Evolutionary conservation across 257 asterid genomes (phyloP).

Genomic region (Lantana camara): DNA sequence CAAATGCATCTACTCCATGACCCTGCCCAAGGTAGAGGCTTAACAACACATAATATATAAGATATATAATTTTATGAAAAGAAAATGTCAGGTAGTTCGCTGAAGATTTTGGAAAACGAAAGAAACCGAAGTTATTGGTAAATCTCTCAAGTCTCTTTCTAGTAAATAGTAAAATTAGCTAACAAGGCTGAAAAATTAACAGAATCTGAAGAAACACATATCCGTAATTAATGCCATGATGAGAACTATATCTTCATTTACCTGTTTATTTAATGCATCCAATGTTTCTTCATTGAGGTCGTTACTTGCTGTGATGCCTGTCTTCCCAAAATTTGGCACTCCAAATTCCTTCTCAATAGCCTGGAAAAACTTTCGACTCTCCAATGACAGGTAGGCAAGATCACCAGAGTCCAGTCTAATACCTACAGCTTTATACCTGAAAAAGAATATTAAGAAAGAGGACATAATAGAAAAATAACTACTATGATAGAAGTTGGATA

Average conservation of each 20-base stretch:
- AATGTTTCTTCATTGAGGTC: conserved; percentile 97
- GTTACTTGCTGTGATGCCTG: conserved; percentile 84
- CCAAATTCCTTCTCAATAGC: conserved; percentile 76
- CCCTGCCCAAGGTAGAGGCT: conserved; percentile 57
- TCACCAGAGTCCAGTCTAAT: conserved; percentile 98
- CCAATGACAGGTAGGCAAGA: conserved; percentile 90
- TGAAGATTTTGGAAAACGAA: no score
- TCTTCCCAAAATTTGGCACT: conserved; percentile 70
- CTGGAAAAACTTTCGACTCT: conserved; percentile 69
- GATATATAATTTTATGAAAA: neutral
- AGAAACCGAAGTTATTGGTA: neutral
- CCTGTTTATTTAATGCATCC: conserved; percentile 98
- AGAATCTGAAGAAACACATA: neutral
- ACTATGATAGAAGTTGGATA: neutral
- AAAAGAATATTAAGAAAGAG: conserved; percentile 22
- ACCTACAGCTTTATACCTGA: conserved; percentile 87
- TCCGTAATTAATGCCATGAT: neutral
- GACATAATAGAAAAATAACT: conserved; percentile 16
- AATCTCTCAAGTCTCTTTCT: neutral
- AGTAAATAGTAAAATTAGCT: neutral
- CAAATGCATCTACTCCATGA: conserved; percentile 91
- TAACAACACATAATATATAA: conserved; percentile 16
- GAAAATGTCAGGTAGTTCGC: no score
- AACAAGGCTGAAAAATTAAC: neutral
- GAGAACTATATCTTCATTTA: conserved; percentile 25